Base-by-base conservation (phyloP, 352 stramenopile species). In the Globisporangium radiosum region DNA sequence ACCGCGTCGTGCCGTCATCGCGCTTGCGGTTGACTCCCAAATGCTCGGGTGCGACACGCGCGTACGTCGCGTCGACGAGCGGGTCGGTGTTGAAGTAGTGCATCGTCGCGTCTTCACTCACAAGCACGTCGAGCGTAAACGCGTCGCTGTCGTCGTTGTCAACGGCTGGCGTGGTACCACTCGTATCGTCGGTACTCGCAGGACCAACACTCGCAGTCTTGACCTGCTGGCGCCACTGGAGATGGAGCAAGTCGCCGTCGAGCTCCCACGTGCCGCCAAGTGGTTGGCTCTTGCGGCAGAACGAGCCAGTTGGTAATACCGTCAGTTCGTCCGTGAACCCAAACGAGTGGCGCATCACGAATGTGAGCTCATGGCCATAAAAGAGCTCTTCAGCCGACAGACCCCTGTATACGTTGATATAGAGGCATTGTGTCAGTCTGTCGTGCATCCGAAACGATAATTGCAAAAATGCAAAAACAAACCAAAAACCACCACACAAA, bases 321-420 rank as follows among this genome's bases (percentile, higher is more conserved):
- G 90, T 73, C 14, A 95, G 51, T 56, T 95, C 85, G 56, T 95
- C 85, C 25, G 68, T 92, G 59, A 76, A 95, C 0, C 85, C 82
- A 7, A 74, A 63, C 52, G 81, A 90, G 57, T 93, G 85, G 8
- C 72, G 68, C 69, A 91, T 84, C 52, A 94, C 52, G 47, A 93
- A 90, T 42, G 85, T 93, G 43, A 94, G 59, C 48, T 94, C 82
- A 54, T 93, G 79, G 8, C 70, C 75, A 58, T 81, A 83, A 54
- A 92, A 94, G 8, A 94, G 66, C 59, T 91, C 78, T 0, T 92
- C 73, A 0, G 57, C 63, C 10, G 74, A 42, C 47, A 91, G 52
- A 36, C 80, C 65, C 19, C 77, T 87, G 64, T 19, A n/a, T 2
- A 33, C 37, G 45, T 9, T 40, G 39, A 0, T 50, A 40, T 8